Evolutionary conservation across 2,329 filamentous ascomycete genomes (phyloP), one percentile per base, ranked within the genome.

Genomic region (Diaporthe eres): DNA sequence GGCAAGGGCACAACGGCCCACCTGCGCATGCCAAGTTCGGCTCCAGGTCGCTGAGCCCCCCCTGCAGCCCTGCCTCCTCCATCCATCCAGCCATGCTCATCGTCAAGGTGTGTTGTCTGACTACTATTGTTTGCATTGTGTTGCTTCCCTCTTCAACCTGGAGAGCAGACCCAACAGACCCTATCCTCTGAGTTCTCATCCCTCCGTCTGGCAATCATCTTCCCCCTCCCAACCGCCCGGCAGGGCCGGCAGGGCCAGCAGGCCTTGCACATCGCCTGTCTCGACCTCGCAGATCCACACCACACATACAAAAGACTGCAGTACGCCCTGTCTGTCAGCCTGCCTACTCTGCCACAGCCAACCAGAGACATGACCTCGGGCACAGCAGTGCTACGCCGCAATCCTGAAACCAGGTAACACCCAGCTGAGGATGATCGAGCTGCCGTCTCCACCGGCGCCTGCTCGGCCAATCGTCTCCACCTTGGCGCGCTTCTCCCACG

Each of bases 351-450:
- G 44, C 31, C 63, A 68, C 7, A 15, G 63, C 44, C 44, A 68
- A 53, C 65, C 65, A 68, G 65, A 68, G 42, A 68, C 63, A 19
- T n/a, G 25, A 37, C 65, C 44, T 25, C n/a, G 13, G 65, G 47
- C 47, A 42, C 47, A 39, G 22, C 47, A 55, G 17, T 68, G 65
- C 65, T 68, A 68, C 65, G 65, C 65, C 65, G 31, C 65, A 68
- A 68, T 68, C 65, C 65, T 68, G 65, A 68, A 68, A 68, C 65
- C 65, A 68, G 65, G 47, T 39, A 39, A 12, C 47, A 68, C 65
- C 65, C 65, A 53, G 65, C 47, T 68, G 44, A 68, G 63, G 63
- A 53, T 53, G 44, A 28, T 68, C 65, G 28, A 68, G 31, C 47
- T 68, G 47, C 13, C 47, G 22, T 42, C 47, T 19, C 34, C 34